A percentile compares a stretch with the other conserved stretches of the same genome.
Conservation (phyloP, 2,329 filamentous ascomycete genomes). For the Xylaria digitata region DNA sequence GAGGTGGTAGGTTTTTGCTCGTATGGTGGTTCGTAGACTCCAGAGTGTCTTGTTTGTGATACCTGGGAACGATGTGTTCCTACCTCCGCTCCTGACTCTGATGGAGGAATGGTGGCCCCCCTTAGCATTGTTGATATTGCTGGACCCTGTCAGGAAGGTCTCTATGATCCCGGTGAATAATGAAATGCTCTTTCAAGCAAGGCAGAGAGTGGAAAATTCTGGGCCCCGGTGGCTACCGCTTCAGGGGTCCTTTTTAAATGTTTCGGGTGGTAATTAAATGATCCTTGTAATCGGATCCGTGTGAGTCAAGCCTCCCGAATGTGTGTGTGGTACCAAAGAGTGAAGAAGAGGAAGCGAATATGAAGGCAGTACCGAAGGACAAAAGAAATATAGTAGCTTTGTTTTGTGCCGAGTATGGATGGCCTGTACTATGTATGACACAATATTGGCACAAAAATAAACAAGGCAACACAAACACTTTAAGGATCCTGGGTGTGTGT, state of each 20-base stretch:
- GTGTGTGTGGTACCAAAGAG: neutral
- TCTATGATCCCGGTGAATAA: slow-evolving; percentile 28
- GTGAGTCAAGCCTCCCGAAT: slow-evolving; percentile 17
- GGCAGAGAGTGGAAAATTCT: slow-evolving; percentile 22
- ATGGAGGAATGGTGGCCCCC: slow-evolving; percentile 24
- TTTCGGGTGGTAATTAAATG: slow-evolving; percentile 35
- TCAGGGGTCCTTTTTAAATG: slow-evolving; percentile 33
- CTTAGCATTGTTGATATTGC: slow-evolving; percentile 46
- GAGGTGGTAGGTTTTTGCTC: slow-evolving; percentile 37
- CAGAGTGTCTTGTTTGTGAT: slow-evolving; percentile 8
- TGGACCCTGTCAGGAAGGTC: slow-evolving; percentile 38
- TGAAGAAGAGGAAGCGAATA: neutral
- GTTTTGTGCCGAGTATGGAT: slow-evolving; percentile 7
- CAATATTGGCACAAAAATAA: slow-evolving; percentile 16
- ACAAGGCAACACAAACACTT: slow-evolving; percentile 14
- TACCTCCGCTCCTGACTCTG: slow-evolving; percentile 20
- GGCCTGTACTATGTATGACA: slow-evolving; percentile 16
- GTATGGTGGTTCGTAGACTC: slow-evolving; percentile 24
- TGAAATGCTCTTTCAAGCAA: slow-evolving; percentile 18
- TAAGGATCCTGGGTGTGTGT: neutral
- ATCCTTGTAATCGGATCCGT: slow-evolving; percentile 29
- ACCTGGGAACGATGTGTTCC: slow-evolving; percentile 16
- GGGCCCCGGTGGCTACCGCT: slow-evolving; percentile 14
- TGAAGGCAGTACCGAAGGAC: neutral
- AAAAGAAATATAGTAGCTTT: neutral